A percentile compares a stretch with the other conserved stretches of the same genome.
These are phyloP conservation scores for Aegilops speltoides DNA, from an alignment of 176 grass and related monocot genomes.

Conservation along the genomic window DNA sequence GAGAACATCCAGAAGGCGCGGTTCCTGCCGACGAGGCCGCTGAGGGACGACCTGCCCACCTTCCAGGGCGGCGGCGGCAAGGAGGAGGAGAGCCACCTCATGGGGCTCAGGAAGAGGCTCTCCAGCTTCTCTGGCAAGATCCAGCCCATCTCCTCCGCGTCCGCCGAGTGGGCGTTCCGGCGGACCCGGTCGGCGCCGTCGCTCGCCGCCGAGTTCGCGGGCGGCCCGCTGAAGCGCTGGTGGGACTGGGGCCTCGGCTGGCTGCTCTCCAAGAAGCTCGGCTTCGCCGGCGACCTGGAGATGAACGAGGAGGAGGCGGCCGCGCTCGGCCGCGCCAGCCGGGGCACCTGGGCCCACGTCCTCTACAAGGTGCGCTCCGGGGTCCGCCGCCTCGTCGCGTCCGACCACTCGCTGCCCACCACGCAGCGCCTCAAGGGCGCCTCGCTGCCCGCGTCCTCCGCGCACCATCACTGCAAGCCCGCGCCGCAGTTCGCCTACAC, in stretches of 20 bases:
- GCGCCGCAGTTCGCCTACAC: slow-evolving; percentile 45
- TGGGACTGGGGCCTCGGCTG: slow-evolving; percentile 79
- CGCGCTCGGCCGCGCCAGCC: slow-evolving; percentile 55
- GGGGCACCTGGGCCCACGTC: slow-evolving; percentile 71
- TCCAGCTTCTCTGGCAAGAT: slow-evolving; percentile 93
- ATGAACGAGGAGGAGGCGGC: slow-evolving; percentile 97
- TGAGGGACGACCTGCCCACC: slow-evolving; percentile 83
- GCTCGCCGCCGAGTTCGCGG: slow-evolving; percentile 45
- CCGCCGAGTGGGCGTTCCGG: slow-evolving; percentile 55
- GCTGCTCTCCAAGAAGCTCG: slow-evolving; percentile 69
- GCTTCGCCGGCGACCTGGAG: slow-evolving; percentile 77
- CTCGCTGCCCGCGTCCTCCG: slow-evolving; percentile 42
- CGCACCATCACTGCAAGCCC: slow-evolving; percentile 49
- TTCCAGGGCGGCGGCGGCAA: slow-evolving; percentile 30
- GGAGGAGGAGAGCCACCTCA: slow-evolving; percentile 43
- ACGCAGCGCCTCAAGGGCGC: slow-evolving; percentile 35
- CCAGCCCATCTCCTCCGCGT: slow-evolving; percentile 77
- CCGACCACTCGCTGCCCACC: slow-evolving; percentile 52
- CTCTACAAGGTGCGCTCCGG: slow-evolving; percentile 74
- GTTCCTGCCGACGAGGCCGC: slow-evolving; percentile 68
- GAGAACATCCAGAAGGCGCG: slow-evolving; percentile 85
- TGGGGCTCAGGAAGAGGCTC: slow-evolving; percentile 74
- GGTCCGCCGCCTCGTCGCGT: slow-evolving; percentile 55
- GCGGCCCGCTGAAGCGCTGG: slow-evolving; percentile 52
- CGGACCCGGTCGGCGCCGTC: slow-evolving; percentile 67